Conservation (phyloP, 257 asterid genomes). For the Nicotiana undulata region DNA sequence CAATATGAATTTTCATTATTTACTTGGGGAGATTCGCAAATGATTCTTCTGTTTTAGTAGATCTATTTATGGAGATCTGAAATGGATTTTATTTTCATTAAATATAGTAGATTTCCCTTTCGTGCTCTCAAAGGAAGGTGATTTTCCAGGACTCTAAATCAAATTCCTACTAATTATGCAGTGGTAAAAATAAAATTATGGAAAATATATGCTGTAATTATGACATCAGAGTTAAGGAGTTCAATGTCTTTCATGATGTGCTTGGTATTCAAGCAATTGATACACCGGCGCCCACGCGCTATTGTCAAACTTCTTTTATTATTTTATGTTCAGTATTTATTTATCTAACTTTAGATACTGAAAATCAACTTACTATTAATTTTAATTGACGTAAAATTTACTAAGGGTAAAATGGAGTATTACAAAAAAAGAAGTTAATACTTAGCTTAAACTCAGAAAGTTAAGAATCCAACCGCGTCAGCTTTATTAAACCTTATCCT, state of each 20-base stretch:
- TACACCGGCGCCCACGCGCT: background rate
- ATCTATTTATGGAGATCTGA: background rate
- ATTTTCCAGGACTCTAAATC: background rate
- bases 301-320: background rate
- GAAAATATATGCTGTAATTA: background rate
- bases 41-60: background rate
- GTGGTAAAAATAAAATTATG: background rate
- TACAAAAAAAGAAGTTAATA: too few relatives aligned
- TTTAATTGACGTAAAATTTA: too few relatives aligned
- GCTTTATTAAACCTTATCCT: background rate
- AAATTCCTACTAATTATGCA: background rate
- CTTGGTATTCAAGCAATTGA: background rate
- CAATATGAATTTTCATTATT: background rate
- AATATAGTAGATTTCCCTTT: background rate
- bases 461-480: background rate
- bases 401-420: too few relatives aligned
- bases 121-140: background rate
- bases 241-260: background rate
- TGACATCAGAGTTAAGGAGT: background rate
- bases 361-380: too few relatives aligned
- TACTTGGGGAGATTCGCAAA: background rate
- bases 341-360: too few relatives aligned
- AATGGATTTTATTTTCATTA: background rate
- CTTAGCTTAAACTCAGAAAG: too few relatives aligned
- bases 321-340: background rate